Percentiles rank a stretch among this genome's conserved stretches.
Evolutionary conservation across 257 asterid species (phyloP).

Genomic region (Capsicum rhomboideum): DNA sequence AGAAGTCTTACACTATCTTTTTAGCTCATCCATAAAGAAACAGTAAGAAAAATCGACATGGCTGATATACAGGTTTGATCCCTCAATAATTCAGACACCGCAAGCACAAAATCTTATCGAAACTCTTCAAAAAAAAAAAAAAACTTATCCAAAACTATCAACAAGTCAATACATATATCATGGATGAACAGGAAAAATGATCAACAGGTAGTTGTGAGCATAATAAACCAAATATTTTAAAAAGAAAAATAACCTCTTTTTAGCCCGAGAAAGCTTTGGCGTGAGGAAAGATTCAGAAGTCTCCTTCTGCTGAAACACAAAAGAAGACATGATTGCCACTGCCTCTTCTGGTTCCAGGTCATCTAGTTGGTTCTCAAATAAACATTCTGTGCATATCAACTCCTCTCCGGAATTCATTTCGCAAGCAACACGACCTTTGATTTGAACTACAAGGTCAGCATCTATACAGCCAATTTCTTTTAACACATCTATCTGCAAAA

Average conservation of each 20-base stretch:
- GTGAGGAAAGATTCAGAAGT: conserved; percentile 88
- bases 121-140: background rate
- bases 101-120: background rate
- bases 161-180: background rate
- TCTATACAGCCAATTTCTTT: conserved; percentile 89
- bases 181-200: background rate
- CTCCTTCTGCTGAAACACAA: conserved; percentile 92
- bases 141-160: background rate
- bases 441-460: conserved; percentile 88
- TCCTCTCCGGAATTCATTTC: conserved; percentile 99
- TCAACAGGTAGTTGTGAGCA: background rate
- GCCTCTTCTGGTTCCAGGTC: conserved; percentile 99
- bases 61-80: background rate
- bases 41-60: background rate
- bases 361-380: conserved; percentile 92
- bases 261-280: conserved; percentile 75
- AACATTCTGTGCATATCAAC: conserved; percentile 88
- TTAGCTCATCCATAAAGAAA: background rate
- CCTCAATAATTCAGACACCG: background rate
- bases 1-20: background rate
- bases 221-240: background rate
- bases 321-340: conserved; percentile 96
- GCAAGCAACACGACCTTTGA: conserved; percentile 98
- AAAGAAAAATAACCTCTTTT: conserved; percentile 37
- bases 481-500: conserved; percentile 83